phyloP scores from a whole-genome alignment of 176 grass and related monocot genomes.

The Oryza longistaminata region DNA sequence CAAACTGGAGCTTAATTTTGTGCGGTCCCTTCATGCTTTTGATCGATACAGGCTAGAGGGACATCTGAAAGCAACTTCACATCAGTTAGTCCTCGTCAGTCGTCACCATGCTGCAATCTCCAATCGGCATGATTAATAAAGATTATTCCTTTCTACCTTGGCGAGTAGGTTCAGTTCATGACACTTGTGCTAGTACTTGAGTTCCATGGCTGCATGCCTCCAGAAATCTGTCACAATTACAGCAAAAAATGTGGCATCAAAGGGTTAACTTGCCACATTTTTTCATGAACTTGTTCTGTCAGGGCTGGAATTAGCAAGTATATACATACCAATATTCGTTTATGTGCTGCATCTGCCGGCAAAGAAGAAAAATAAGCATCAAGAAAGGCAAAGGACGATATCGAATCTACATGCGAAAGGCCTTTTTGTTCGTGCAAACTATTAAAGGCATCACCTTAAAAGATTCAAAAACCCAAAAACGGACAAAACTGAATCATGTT shows the following conservation, averaged over 20 bases:
- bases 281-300: background rate
- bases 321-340: background rate
- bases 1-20: conserved; percentile 13
- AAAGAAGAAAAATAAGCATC: conserved; percentile 7
- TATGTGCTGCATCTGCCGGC: conserved; percentile 11
- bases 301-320: background rate
- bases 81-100: background rate
- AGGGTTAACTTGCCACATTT: background rate
- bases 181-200: background rate
- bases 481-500: conserved; percentile 31
- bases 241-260: background rate
- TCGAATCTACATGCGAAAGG: conserved; percentile 26
- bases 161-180: conserved; percentile 13
- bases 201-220: background rate
- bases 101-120: background rate
- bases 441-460: conserved; percentile 10
- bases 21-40: background rate
- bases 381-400: conserved; percentile 6
- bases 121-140: conserved; percentile 4
- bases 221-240: background rate
- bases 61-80: conserved; percentile 19
- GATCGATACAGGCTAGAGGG: background rate
- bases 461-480: conserved; percentile 11
- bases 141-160: conserved; percentile 6
- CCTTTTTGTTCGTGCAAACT: conserved; percentile 9